Evolutionary conservation across 495 filamentous ascomycete species (phyloP), one percentile per base, ranked within the genome.

Genomic region (Hyaloscypha hepaticicola): DNA sequence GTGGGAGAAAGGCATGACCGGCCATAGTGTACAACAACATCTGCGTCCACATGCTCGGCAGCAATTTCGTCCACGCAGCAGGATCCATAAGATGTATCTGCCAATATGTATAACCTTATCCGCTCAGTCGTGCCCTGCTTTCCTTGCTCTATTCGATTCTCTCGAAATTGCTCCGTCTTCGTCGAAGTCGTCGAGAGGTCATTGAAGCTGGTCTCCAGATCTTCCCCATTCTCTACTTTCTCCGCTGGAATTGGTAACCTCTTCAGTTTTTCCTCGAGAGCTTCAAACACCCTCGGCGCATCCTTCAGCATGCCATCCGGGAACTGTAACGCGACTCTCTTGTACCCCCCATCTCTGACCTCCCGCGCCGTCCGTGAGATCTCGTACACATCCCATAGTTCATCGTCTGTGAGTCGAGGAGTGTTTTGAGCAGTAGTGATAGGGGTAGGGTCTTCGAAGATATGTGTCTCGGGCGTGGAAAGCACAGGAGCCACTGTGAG

Each of bases 1-100:
- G 94, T 96, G 1, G 95, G 96, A 1, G 91, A 96, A 26, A 99
- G 79, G 74, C 95, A 99, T 0, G 93, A 88, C 49, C 94, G 83
- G 25, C 95, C 95, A 70, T 98, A 99, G 73, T 99, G 95, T 21
- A 99, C 90, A 5, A 98, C 89, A 5, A 90, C 92, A 58, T 98
- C 89, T 6, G 95, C 93, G 70, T 91, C 81, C 29, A 90, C 89
- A 75, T 99, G 96, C 71, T 98, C 94, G 19, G 96, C 95, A 1
- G 95, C 96, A 52, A 98, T 89, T 75, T 99, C 95, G 66, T 99
- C 95, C 56, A 97, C 93, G 73, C 95, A 99, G 78, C 95, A 99
- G 5, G 93, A 85, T 51, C 95, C 94, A 76, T 98, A 99, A 1
- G 93, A 97, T 9, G 95, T 98, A 74, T 99, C 95, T 33, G 89